phyloP scores from a whole-genome alignment of 163 green algal species.

The Scenedesmus sp. region DNA sequence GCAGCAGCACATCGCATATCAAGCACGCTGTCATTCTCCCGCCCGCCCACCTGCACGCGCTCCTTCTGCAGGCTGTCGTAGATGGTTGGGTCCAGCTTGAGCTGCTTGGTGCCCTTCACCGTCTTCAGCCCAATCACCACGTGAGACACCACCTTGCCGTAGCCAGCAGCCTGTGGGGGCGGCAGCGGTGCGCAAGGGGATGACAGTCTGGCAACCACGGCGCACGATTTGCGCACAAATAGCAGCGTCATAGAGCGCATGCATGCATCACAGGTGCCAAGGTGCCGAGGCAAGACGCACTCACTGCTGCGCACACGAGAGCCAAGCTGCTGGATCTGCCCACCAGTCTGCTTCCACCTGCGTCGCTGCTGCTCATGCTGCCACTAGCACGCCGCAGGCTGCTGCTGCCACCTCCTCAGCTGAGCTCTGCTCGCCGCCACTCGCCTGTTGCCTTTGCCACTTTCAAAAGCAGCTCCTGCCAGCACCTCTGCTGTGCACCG shows the following conservation, averaged over 20 bases:
- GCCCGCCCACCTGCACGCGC: constrained; percentile 73
- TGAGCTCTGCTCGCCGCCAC: neutral
- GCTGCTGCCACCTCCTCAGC: neutral
- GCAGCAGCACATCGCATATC: neutral
- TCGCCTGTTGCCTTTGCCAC: neutral
- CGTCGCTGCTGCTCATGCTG: neutral
- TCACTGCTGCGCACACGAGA: too few relatives aligned
- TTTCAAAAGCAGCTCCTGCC: neutral
- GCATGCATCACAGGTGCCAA: too few relatives aligned
- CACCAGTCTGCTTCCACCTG: neutral
- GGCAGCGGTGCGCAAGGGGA: neutral
- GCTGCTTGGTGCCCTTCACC: constrained; percentile 97
- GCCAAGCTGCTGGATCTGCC: neutral
- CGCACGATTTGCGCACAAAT: too few relatives aligned
- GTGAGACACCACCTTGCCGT: constrained; percentile 77
- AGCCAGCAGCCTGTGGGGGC: constrained; percentile 21
- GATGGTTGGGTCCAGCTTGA: constrained; percentile 99
- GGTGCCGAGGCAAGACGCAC: neutral
- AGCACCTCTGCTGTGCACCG: neutral
- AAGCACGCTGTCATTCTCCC: neutral
- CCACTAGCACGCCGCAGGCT: neutral
- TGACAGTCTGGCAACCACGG: neutral
- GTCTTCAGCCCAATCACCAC: constrained; percentile 98
- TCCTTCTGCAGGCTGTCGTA: constrained; percentile 96
- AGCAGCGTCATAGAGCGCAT: too few relatives aligned